Evolutionary conservation across 768 basidiomycete species (phyloP).

Genomic region (Filobasidium floriforme): DNA sequence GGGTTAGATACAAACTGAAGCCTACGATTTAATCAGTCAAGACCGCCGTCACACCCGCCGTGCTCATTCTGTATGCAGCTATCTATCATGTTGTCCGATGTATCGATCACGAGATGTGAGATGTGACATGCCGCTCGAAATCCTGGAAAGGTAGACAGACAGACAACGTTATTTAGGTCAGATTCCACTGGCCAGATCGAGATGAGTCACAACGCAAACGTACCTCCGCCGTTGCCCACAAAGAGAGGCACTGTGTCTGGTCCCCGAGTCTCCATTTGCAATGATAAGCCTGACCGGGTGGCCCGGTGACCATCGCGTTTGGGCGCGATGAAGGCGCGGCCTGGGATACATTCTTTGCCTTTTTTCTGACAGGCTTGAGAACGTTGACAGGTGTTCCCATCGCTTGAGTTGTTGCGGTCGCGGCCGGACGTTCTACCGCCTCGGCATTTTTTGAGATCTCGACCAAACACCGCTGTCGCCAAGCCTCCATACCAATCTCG

Average conservation of each 20-base stretch:
- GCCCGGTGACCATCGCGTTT: background rate
- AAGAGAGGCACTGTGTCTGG: background rate
- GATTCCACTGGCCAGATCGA: background rate
- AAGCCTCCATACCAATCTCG: conserved; percentile 32
- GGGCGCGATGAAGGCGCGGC: too few relatives aligned
- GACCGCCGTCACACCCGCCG: too few relatives aligned
- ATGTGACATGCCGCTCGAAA: background rate
- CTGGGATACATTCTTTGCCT: background rate
- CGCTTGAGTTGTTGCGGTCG: background rate
- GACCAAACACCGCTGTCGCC: conserved; percentile 13
- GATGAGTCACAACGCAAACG: background rate
- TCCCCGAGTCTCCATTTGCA: background rate
- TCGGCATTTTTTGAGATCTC: background rate
- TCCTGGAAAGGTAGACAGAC: background rate
- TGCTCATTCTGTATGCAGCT: too few relatives aligned
- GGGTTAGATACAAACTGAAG: too few relatives aligned
- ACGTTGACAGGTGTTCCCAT: background rate
- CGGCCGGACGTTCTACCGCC: background rate
- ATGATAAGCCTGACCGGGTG: background rate
- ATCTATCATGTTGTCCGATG: too few relatives aligned
- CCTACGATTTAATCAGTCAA: too few relatives aligned
- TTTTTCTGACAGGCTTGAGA: background rate
- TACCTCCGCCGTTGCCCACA: background rate
- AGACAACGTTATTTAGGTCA: background rate
- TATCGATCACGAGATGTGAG: background rate